Evolutionary conservation across 192 early-diverging fungal species (phyloP), one percentile per base, ranked within the genome.

Genomic region (Kappamyces sp.): DNA sequence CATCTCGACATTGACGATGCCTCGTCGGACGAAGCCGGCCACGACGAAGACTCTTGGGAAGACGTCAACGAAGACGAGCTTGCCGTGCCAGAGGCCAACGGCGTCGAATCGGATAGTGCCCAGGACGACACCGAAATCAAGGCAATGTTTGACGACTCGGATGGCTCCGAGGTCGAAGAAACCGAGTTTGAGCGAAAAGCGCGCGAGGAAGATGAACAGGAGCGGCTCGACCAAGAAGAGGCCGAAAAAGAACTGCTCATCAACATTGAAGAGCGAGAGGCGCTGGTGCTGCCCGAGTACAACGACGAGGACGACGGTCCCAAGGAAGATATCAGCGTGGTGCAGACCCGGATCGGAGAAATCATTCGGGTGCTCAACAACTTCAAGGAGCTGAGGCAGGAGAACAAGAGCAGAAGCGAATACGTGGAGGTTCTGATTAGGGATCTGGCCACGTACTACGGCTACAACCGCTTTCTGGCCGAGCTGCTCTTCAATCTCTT

Each of bases 401-500:
- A 80, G 35, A 70, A 76, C 43, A 78, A 75, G 49, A 85, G 88
- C 14, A 84, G 93, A 30, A 69, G 77, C 47, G 90, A 96, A 52
- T 97, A 96, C 62, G 77, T 94, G 55, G 81, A 80, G 42, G 90
- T 90, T 68, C 79, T 96, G 42, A 64, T 88, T 49, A 89, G 90
- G 73, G 96, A 99, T 67, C 75, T 99, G 55, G 84, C 86, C 49
- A 69, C 79, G 42, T 97, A 96, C 77, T 97, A 97, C 68, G 94
- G 94, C 35, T 97, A 97, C 71, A 91, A 89, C 57, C 85, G 91
- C 32, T 97, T 82, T 54, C 72, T 99, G 63, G 78, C 86, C 66
- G 88, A 93, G 61, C 93, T 93, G 68, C 80, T 97, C 4, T 86
- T 95, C 70, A 78, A 95, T 61, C 74, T 96, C 63, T 96, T 98